These are phyloP conservation scores for Benincasa hispida DNA, from an alignment of 306 rosid species.

Conservation along the genomic window DNA sequence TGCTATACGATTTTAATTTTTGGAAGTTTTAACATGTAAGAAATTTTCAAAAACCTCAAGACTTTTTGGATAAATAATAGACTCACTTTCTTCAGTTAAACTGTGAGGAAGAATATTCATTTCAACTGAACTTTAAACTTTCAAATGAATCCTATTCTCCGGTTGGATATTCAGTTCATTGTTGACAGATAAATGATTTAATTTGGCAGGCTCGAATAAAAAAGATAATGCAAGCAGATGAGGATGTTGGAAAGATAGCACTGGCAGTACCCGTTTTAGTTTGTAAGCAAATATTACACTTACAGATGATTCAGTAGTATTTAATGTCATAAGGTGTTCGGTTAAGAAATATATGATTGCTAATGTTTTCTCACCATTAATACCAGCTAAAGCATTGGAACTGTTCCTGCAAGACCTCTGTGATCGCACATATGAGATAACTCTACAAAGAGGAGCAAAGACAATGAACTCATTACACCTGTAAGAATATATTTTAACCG, in stretches of 20 bases:
- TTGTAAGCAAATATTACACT: constrained; percentile 35
- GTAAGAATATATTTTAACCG: constrained; percentile 34
- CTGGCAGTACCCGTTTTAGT: constrained; percentile 95
- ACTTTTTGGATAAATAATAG: background rate
- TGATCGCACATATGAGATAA: constrained; percentile 87
- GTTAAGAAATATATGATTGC: background rate
- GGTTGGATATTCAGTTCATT: background rate
- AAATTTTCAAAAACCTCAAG: background rate
- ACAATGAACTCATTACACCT: constrained; percentile 90
- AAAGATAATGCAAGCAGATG: constrained; percentile 98
- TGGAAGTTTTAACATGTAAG: background rate
- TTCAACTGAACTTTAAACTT: background rate
- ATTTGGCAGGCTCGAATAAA: constrained; percentile 73
- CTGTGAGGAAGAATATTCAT: background rate
- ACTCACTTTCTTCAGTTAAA: background rate
- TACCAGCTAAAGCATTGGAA: constrained; percentile 89
- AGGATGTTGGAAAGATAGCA: constrained; percentile 95
- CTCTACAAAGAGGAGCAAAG: constrained; percentile 95
- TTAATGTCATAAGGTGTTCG: background rate
- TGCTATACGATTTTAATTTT: background rate
- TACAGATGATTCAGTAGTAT: constrained; percentile 9
- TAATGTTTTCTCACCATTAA: constrained; percentile 12
- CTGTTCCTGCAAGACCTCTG: constrained; percentile 95
- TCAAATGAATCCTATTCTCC: background rate
- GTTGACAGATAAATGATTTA: constrained; percentile 14